These are phyloP conservation scores for Nematocida sp. DNA, from an alignment of 371 early-diverging fungal species.

Conservation along the genomic window DNA sequence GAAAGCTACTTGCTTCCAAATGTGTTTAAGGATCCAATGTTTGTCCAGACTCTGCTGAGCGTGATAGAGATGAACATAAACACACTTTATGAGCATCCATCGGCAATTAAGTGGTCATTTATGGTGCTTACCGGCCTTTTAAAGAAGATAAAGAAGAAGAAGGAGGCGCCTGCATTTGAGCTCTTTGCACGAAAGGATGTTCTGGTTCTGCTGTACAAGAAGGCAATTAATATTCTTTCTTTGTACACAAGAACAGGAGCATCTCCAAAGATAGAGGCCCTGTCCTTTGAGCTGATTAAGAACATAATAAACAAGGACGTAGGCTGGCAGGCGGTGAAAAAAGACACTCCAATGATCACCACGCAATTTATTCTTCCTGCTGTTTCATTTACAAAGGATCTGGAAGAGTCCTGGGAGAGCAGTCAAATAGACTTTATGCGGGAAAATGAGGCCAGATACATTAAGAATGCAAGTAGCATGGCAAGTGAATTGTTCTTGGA, in stretches of 20 bases:
- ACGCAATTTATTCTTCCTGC: constrained; percentile 62
- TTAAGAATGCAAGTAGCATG: constrained; percentile 29
- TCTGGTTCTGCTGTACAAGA: constrained; percentile 41
- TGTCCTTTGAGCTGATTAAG: constrained; percentile 57
- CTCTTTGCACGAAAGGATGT: constrained; percentile 24
- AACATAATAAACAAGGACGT: constrained; percentile 40
- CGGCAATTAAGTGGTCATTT: constrained; percentile 64
- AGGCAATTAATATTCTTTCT: constrained; percentile 10
- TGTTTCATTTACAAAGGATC: constrained; percentile 51
- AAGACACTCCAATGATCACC: constrained; percentile 49
- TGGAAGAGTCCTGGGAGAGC: constrained; percentile 64
- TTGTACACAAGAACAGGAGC: neutral
- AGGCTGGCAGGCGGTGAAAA: constrained; percentile 48
- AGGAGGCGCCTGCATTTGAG: constrained; percentile 46
- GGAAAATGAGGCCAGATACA: constrained; percentile 64
- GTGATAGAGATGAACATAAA: constrained; percentile 41
- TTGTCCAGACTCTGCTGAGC: constrained; percentile 54
- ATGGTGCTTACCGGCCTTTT: constrained; percentile 62
- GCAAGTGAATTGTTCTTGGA: constrained; percentile 60
- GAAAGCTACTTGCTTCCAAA: constrained; percentile 66
- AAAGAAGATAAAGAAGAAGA: constrained; percentile 68
- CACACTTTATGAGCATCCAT: constrained; percentile 33
- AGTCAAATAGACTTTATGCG: constrained; percentile 65
- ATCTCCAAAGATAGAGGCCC: constrained; percentile 30
- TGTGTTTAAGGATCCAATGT: constrained; percentile 36